Conservation (phyloP, 1,284 basidiomycete genomes). For the Chiua sp. region DNA sequence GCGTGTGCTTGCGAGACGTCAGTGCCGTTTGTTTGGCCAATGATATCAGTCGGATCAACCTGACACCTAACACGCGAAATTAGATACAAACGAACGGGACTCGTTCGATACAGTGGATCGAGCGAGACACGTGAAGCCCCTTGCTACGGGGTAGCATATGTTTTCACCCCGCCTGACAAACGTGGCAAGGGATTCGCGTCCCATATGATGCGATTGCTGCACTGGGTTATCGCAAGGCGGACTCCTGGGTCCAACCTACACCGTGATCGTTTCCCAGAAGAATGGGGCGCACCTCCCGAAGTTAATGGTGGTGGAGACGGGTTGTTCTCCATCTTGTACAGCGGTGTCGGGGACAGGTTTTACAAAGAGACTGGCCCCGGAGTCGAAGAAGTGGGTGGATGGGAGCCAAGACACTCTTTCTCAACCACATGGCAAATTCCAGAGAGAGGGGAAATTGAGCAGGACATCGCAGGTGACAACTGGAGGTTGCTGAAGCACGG, state of each 20-base stretch:
- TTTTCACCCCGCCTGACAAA: constrained; percentile 46
- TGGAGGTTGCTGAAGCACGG: constrained; percentile 32
- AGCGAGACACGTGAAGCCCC: constrained; percentile 26
- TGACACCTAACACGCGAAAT: neutral
- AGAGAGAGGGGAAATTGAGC: constrained; percentile 4
- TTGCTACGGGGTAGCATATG: constrained; percentile 46
- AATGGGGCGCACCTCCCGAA: constrained; percentile 42
- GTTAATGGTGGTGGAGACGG: constrained; percentile 32
- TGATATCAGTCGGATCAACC: neutral
- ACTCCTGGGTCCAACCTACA: constrained; percentile 18
- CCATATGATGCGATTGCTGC: constrained; percentile 53
- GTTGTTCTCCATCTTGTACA: constrained; percentile 62
- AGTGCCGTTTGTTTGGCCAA: constrained; percentile 11
- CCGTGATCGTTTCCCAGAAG: constrained; percentile 45
- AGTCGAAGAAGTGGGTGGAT: constrained; percentile 45
- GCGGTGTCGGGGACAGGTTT: constrained; percentile 61
- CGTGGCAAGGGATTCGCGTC: constrained; percentile 50
- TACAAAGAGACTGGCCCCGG: constrained; percentile 52
- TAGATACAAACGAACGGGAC: constrained; percentile 35
- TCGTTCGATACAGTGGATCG: constrained; percentile 16
- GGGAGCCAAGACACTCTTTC: constrained; percentile 46
- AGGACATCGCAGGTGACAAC: neutral
- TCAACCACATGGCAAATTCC: constrained; percentile 51
- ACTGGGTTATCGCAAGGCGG: constrained; percentile 43
- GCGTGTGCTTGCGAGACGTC: constrained; percentile 53